Conservation (phyloP, 177 flowering plant species). For the Vitis hybrid region DNA sequence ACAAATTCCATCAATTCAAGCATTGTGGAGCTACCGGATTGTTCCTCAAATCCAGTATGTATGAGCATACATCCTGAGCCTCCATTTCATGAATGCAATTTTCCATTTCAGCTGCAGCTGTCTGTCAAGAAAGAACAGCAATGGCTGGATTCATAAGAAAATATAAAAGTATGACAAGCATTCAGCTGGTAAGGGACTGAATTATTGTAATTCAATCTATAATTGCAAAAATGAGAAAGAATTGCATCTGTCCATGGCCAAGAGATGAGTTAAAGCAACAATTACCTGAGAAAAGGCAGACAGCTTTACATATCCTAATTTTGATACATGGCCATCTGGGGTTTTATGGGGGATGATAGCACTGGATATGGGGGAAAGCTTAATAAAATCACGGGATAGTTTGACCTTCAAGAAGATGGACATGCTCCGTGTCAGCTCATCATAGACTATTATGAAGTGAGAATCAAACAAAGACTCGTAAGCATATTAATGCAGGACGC, state of each 20-base stretch:
- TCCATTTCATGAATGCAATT: conserved; percentile 77
- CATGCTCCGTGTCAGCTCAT: conserved; percentile 9
- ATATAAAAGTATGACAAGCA: background rate
- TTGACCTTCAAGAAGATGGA: conserved; percentile 56
- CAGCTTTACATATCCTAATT: conserved; percentile 89
- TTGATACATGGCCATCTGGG: conserved; percentile 70
- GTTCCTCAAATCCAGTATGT: conserved; percentile 87
- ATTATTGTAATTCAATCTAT: too few species aligned
- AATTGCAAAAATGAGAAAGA: too few species aligned
- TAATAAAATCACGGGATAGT: conserved; percentile 79
- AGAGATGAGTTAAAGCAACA: conserved; percentile 1
- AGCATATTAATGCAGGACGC: background rate
- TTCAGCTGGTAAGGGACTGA: too few species aligned
- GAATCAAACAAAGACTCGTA: background rate
- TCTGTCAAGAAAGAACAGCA: conserved; percentile 33
- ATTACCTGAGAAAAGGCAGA: conserved; percentile 88
- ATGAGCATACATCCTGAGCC: conserved; percentile 78
- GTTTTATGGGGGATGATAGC: conserved; percentile 75
- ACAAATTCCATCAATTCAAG: background rate
- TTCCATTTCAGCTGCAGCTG: conserved; percentile 89
- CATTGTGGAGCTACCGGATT: conserved; percentile 64
- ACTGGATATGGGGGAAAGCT: conserved; percentile 78
- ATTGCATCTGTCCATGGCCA: background rate
- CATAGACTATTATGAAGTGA: background rate
- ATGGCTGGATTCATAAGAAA: background rate